A percentile compares a stretch with the other conserved stretches of the same genome.
These are phyloP conservation scores for Colletotrichum cereale DNA, from an alignment of 2,329 filamentous ascomycete genomes.

Conservation along the genomic window DNA sequence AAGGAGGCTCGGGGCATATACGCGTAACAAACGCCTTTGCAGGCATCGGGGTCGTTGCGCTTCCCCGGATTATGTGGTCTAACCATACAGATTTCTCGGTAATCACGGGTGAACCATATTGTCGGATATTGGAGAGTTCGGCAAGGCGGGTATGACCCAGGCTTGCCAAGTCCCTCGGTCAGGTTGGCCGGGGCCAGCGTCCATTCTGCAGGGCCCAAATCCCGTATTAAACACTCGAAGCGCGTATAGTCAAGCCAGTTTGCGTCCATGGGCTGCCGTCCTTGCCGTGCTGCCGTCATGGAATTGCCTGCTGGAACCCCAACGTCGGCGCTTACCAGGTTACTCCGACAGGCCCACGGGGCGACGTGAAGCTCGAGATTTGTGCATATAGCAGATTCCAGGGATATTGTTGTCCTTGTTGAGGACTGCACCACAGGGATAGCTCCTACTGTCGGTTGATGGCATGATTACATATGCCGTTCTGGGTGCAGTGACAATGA, in stretches of 20 bases:
- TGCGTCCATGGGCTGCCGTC: slow-evolving; percentile 4
- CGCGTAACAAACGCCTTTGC: slow-evolving; percentile 14
- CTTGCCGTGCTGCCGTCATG: slow-evolving; percentile 24
- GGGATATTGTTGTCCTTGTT: neutral
- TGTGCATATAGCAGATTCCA: neutral
- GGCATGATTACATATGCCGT: neutral
- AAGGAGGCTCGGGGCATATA: slow-evolving; percentile 14
- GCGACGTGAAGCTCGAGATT: slow-evolving; percentile 15
- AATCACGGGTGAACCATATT: slow-evolving; percentile 28
- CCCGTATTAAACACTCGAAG: slow-evolving; percentile 17
- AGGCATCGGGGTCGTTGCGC: slow-evolving; percentile 25
- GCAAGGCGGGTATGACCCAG: slow-evolving; percentile 26
- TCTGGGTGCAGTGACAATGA: neutral
- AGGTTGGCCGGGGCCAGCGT: slow-evolving; percentile 18
- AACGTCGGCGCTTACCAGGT: slow-evolving; percentile 9
- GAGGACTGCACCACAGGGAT: neutral
- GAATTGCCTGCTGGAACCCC: slow-evolving; percentile 20
- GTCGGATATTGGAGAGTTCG: slow-evolving; percentile 26
- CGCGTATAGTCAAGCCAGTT: slow-evolving; percentile 21
- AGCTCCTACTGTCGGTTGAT: neutral
- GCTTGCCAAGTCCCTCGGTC: neutral
- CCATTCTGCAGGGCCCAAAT: slow-evolving; percentile 9
- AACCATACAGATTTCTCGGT: slow-evolving; percentile 27
- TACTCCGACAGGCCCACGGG: slow-evolving; percentile 14
- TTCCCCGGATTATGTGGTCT: slow-evolving; percentile 27